Conservation (phyloP, 345 rosid species). For the Moringa oleifera region DNA sequence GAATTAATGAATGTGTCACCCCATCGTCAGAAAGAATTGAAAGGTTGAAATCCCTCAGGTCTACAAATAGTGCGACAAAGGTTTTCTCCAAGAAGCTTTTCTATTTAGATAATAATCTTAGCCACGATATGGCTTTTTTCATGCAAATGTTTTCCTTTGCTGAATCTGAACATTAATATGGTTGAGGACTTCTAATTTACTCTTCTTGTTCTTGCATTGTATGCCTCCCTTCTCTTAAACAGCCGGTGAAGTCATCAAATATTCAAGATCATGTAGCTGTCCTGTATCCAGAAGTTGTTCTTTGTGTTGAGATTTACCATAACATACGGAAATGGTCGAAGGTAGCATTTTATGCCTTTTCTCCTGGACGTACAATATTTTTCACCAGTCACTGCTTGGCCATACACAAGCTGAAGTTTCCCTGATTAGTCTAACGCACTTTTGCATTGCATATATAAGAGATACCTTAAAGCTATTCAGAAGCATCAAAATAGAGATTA, state of each 20-base stretch:
- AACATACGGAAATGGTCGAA: slow-evolving; percentile 32
- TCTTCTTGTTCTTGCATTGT: slow-evolving; percentile 10
- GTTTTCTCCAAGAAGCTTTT: slow-evolving; percentile 24
- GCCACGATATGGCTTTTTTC: neutral
- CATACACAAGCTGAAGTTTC: too few relatives aligned
- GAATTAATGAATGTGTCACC: slow-evolving; percentile 23
- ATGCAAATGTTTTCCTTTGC: slow-evolving; percentile 1
- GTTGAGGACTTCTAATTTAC: neutral
- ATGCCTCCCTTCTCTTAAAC: slow-evolving; percentile 9
- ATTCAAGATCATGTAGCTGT: slow-evolving; percentile 31
- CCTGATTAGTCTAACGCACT: too few relatives aligned
- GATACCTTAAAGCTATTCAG: too few relatives aligned
- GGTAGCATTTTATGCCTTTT: slow-evolving; percentile 31
- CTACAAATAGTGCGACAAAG: slow-evolving; percentile 39
- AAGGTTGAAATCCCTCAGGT: slow-evolving; percentile 53
- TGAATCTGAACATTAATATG: neutral
- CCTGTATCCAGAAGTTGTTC: slow-evolving; percentile 53
- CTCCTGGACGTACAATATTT: neutral
- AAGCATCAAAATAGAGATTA: too few relatives aligned
- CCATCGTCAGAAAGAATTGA: slow-evolving; percentile 32
- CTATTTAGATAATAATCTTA: slow-evolving; percentile 1
- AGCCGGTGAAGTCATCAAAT: slow-evolving; percentile 39
- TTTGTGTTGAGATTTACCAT: slow-evolving; percentile 71
- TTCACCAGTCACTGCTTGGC: too few relatives aligned
- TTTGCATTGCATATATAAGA: too few relatives aligned